Conservation (phyloP, 208 protist species). For the Leishmania guyanensis region DNA sequence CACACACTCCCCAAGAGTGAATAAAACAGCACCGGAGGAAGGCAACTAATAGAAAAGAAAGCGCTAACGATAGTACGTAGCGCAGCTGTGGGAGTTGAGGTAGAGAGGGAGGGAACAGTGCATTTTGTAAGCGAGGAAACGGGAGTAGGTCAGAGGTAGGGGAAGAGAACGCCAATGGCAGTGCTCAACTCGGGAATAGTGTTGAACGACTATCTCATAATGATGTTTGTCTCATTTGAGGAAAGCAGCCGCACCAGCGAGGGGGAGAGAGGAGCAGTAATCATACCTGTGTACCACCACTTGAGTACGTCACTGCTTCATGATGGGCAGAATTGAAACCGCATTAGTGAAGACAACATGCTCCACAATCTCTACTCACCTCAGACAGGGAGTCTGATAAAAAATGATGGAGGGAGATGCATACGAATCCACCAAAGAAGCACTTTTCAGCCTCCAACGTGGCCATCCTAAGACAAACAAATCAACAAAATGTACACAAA, state of each 20-base stretch:
- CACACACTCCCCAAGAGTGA: not conserved
- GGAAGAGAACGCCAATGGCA: not conserved
- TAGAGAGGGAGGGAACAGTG: not conserved
- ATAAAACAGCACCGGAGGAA: not conserved
- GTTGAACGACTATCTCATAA: not conserved
- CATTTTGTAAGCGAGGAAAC: not conserved
- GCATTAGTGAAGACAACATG: not conserved
- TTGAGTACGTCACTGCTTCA: not conserved
- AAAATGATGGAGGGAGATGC: not conserved
- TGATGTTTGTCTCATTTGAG: not conserved
- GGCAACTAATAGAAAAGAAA: not conserved
- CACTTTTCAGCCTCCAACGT: not conserved
- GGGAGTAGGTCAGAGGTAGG: not conserved
- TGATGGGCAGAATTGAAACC: not conserved
- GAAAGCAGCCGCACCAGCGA: not conserved
- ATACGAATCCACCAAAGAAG: not conserved
- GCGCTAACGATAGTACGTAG: not conserved
- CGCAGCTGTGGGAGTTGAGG: not conserved
- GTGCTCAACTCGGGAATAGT: not conserved
- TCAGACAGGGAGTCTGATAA: not conserved
- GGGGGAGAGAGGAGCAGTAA: not conserved
- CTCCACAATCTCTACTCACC: not conserved
- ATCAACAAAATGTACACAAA: not conserved
- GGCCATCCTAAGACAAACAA: not conserved
- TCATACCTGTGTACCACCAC: not conserved